Evolutionary conservation across 495 filamentous ascomycete genomes (phyloP).

Genomic region (Hypoxylon rickii): DNA sequence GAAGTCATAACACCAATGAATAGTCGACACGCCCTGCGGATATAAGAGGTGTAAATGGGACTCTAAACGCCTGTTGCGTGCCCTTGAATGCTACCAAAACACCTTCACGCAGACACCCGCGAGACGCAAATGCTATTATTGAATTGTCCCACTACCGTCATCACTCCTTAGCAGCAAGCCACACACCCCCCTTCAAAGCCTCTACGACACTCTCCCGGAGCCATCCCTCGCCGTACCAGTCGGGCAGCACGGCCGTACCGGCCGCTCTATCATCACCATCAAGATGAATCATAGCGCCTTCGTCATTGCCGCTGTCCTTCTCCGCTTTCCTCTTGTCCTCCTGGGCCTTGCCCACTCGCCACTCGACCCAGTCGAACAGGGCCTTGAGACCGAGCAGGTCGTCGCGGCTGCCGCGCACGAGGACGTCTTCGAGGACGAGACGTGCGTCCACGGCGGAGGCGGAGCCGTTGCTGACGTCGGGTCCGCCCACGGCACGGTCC

Average conservation of each 20-base stretch:
- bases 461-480: conserved; percentile 52
- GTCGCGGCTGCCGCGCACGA: conserved; percentile 66
- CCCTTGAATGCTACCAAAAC: not conserved
- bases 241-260: too few relatives aligned
- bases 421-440: conserved; percentile 68
- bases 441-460: conserved; percentile 77
- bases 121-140: too few relatives aligned
- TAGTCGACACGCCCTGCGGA: too few relatives aligned
- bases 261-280: conserved; percentile 10
- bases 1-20: too few relatives aligned
- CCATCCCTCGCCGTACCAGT: conserved; percentile 50
- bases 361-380: conserved; percentile 80
- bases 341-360: conserved; percentile 40
- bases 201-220: conserved; percentile 58
- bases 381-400: conserved; percentile 73
- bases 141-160: too few relatives aligned
- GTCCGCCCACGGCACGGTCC: conserved; percentile 49
- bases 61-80: too few relatives aligned
- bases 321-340: conserved; percentile 17
- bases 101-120: not conserved
- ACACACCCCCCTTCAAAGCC: conserved; percentile 58
- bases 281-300: too few relatives aligned
- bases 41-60: too few relatives aligned
- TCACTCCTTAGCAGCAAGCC: conserved; percentile 52
- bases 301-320: conserved; percentile 1